Conservation (phyloP, 2,329 filamentous ascomycete genomes). For the Fusarium xyrophilum region DNA sequence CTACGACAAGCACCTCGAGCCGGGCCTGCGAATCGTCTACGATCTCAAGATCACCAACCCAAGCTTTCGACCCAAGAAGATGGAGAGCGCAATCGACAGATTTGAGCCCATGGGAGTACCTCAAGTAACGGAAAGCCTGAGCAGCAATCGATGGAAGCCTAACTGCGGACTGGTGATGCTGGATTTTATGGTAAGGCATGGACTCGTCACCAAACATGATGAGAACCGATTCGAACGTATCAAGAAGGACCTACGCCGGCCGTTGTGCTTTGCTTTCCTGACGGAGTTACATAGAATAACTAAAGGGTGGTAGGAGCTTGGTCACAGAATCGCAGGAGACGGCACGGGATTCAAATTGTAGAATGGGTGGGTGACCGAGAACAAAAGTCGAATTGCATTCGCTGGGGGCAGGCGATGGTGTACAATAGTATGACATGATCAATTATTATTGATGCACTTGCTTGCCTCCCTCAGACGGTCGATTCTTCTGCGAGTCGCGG, state of each 20-base stretch:
- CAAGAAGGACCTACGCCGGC: slow-evolving; percentile 32
- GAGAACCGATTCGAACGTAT: slow-evolving; percentile 37
- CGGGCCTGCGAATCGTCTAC: slow-evolving; percentile 49
- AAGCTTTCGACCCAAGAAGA: slow-evolving; percentile 34
- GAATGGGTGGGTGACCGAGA: background rate
- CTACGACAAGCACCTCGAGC: slow-evolving; percentile 47
- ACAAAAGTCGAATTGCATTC: background rate
- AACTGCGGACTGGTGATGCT: slow-evolving; percentile 51
- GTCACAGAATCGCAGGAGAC: background rate
- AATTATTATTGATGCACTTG: background rate
- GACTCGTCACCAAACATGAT: slow-evolving; percentile 37
- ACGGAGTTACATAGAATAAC: slow-evolving; percentile 18
- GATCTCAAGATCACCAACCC: slow-evolving; percentile 44
- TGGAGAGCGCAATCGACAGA: slow-evolving; percentile 41
- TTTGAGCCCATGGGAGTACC: slow-evolving; percentile 43
- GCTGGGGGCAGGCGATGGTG: background rate
- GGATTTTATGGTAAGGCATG: slow-evolving; percentile 46
- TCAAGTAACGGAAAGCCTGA: slow-evolving; percentile 43
- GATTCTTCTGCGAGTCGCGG: slow-evolving; percentile 28
- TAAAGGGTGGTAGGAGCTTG: slow-evolving; percentile 10
- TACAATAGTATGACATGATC: background rate
- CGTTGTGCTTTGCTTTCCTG: slow-evolving; percentile 41
- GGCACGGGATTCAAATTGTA: background rate
- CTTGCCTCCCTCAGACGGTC: background rate
- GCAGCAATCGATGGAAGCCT: slow-evolving; percentile 46